Conservation (phyloP, 1,284 basidiomycete species). For the Irpex sp. region DNA sequence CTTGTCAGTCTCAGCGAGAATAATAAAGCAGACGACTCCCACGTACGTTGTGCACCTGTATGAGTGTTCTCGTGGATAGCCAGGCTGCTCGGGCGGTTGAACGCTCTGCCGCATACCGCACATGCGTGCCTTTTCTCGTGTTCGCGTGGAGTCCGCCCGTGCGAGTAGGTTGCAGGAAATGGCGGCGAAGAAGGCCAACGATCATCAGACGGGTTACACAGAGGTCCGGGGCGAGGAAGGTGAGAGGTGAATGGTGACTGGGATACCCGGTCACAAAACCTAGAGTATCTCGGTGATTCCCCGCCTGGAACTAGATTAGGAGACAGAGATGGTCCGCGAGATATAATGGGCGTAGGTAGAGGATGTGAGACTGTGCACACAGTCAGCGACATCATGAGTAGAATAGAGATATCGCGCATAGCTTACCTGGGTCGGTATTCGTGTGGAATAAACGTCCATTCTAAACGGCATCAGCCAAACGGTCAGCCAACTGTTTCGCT, state of each 20-base stretch:
- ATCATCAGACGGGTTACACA: neutral
- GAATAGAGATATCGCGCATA: neutral
- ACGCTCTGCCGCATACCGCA: slow-evolving; percentile 62
- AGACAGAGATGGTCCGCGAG: neutral
- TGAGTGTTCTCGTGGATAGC: slow-evolving; percentile 75
- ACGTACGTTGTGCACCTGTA: slow-evolving; percentile 71
- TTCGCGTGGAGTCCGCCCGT: slow-evolving; percentile 12
- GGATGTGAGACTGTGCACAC: neutral
- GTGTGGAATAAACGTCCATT: neutral
- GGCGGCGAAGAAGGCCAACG: neutral
- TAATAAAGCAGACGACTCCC: neutral
- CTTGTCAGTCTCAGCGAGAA: neutral
- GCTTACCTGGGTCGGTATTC: neutral
- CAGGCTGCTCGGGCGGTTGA: slow-evolving; percentile 76
- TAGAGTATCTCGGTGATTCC: neutral
- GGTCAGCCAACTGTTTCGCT: neutral
- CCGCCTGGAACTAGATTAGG: neutral
- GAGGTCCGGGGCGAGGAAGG: neutral
- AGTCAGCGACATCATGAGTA: neutral
- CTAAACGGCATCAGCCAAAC: neutral
- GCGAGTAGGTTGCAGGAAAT: neutral
- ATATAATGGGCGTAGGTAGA: neutral
- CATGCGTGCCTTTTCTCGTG: slow-evolving; percentile 57
- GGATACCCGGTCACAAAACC: too few relatives aligned
- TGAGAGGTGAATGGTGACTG: neutral